phyloP scores from a whole-genome alignment of 2,329 filamentous ascomycete genomes.

The Aspergillus unguis region DNA sequence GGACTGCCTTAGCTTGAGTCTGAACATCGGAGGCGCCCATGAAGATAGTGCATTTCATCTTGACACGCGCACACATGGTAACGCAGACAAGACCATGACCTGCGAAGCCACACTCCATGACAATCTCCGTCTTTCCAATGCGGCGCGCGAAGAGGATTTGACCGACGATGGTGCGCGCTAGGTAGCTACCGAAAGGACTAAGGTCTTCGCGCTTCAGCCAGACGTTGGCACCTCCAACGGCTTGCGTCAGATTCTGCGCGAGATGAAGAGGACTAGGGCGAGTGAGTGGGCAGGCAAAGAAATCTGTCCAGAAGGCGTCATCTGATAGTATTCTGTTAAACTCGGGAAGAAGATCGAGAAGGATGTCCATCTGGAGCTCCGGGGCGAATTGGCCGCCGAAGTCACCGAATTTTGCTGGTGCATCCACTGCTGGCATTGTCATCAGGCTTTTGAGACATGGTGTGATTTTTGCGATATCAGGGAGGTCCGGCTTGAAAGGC shows the following conservation, averaged over 20 bases:
- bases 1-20: conserved; percentile 89
- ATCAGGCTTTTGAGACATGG: conserved; percentile 11
- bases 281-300: conserved; percentile 19
- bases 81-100: conserved; percentile 96
- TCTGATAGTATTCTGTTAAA: conserved; percentile 26
- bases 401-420: conserved; percentile 19
- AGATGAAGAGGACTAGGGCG: conserved; percentile 84
- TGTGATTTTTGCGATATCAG: conserved; percentile 2
- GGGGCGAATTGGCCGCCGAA: conserved; percentile 28
- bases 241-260: conserved; percentile 77
- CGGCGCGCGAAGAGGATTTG: conserved; percentile 84
- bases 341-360: conserved; percentile 23
- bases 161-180: conserved; percentile 96
- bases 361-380: conserved; percentile 27
- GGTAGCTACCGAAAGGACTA: conserved; percentile 95
- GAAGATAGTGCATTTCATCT: conserved; percentile 93
- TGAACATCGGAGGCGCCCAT: conserved; percentile 97
- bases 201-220: conserved; percentile 96
- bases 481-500: not conserved
- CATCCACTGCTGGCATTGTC: conserved; percentile 3
- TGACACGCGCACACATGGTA: conserved; percentile 93
- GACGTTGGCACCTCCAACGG: conserved; percentile 87
- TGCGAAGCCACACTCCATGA: conserved; percentile 92
- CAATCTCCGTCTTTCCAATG: conserved; percentile 91
- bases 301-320: conserved; percentile 26